Evolutionary conservation across 139 green algal species (phyloP).

Genomic region (Nannochloris sp.): DNA sequence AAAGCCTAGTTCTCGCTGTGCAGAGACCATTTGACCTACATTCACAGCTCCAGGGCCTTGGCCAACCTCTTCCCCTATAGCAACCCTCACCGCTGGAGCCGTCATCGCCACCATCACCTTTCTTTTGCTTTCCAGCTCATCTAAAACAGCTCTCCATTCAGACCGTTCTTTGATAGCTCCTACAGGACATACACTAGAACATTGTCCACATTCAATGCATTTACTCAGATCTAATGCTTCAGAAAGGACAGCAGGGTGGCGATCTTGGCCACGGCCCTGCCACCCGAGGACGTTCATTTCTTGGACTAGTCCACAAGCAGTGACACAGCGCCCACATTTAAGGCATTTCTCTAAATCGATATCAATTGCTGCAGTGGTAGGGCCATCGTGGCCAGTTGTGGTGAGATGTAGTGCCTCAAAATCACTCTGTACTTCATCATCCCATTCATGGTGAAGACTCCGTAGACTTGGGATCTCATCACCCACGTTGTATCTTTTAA

Average conservation of each 20-base stretch:
- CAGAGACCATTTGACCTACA: constrained; percentile 45
- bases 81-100: constrained; percentile 52
- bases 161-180: constrained; percentile 32
- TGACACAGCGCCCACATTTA: constrained; percentile 38
- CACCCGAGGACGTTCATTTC: constrained; percentile 45
- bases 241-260: constrained; percentile 26
- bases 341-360: constrained; percentile 50
- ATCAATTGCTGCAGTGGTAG: constrained; percentile 13
- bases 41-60: constrained; percentile 33
- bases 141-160: constrained; percentile 35
- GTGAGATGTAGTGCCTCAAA: constrained; percentile 1
- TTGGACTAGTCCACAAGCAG: constrained; percentile 24
- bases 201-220: constrained; percentile 44
- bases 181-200: constrained; percentile 36
- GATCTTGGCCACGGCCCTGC: constrained; percentile 19
- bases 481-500: constrained; percentile 27
- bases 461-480: constrained; percentile 4
- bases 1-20: constrained; percentile 46
- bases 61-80: constrained; percentile 48
- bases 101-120: constrained; percentile 48
- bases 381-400: too few species aligned
- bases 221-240: constrained; percentile 7
- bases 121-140: constrained; percentile 26
- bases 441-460: constrained; percentile 17
- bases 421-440: background rate